Evolutionary conservation across 768 basidiomycete genomes (phyloP), one percentile per base, ranked within the genome.

Genomic region (Phaffia tasmanica): DNA sequence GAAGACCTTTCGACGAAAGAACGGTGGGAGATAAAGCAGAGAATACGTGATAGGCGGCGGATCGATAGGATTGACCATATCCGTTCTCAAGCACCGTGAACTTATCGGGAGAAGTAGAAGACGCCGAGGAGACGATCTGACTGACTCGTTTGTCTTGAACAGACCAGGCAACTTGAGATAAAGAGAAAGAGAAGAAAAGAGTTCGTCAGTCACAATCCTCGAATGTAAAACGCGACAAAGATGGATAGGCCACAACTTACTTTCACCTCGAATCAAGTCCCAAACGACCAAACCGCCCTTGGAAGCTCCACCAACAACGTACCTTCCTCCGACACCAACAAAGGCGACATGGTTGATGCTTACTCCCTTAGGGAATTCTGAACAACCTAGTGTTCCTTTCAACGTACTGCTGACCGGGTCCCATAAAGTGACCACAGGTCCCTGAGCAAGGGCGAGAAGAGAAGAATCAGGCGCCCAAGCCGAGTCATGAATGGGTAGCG

Each of bases 401-500:
- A 88, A 76, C 27, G 79, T 75, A 68, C 83, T 86, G 27, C 83
- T 83, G 25, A 78, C 71, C 0, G 88, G 81, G 71, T 90, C 85
- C 76, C 87, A 95, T 7, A 98, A 75, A 6, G 84, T 83, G 62
- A 93, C 80, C 67, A 83, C 82, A 19, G 81, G 73, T 0, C 84
- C 84, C 62, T 87, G 81, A 16, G 85, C 80, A 25, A 93, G 81
- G 16, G 86, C 87, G 56, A 98, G 78, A 42, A 99, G 79, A 6
- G 92, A 92, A 11, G 84, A 86, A 74, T 99, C 95, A 4, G 80
- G 81, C 7, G 93, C 89, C 85, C 91, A 95, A 0, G 84, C 81
- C 0, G 82, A 79, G 8, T 70, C 63, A 70, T 84, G 80, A 62
- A 79, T 80, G 42, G 91, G 88, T 60, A 79, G 82, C n/a, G 80